Evolutionary conservation across 441 rosid species (phyloP).

Genomic region (Gossypium lobatum): DNA sequence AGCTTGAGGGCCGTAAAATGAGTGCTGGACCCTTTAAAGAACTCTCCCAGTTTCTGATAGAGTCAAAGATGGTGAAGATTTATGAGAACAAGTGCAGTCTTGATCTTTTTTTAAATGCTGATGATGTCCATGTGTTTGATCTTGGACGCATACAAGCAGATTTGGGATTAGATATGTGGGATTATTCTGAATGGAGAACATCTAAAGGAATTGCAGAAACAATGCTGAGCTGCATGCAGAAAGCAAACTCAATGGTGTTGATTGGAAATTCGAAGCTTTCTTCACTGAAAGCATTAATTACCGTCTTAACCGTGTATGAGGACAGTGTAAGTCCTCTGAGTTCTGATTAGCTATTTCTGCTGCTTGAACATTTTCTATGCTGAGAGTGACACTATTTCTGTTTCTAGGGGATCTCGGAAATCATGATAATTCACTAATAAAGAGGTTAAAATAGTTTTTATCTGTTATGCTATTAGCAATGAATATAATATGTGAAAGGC

Average conservation of each 20-base stretch:
- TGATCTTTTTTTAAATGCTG: constrained; percentile 26
- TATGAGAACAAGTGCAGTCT: constrained; percentile 32
- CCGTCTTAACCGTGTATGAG: constrained; percentile 49
- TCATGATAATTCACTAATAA: neutral
- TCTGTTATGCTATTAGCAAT: neutral
- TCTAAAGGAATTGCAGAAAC: constrained; percentile 54
- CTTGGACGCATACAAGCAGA: constrained; percentile 39
- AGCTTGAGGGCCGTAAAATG: constrained; percentile 79
- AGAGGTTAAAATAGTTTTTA: neutral
- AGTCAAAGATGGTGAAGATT: constrained; percentile 49
- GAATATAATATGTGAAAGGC: neutral
- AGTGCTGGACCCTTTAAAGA: constrained; percentile 85
- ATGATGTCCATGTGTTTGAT: constrained; percentile 46
- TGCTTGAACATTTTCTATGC: neutral
- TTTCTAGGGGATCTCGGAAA: neutral
- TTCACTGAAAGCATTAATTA: constrained; percentile 55
- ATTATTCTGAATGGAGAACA: constrained; percentile 69
- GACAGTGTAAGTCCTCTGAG: constrained; percentile 52
- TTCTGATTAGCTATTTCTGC: neutral
- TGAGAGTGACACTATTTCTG: neutral
- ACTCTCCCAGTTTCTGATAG: constrained; percentile 62
- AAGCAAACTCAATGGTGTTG: constrained; percentile 56
- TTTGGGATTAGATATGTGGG: constrained; percentile 65
- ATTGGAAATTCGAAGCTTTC: constrained; percentile 61
- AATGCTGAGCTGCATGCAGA: constrained; percentile 63